These are phyloP conservation scores for Candida vartiovaarae DNA, from an alignment of 805 yeast genomes.

Conservation along the genomic window DNA sequence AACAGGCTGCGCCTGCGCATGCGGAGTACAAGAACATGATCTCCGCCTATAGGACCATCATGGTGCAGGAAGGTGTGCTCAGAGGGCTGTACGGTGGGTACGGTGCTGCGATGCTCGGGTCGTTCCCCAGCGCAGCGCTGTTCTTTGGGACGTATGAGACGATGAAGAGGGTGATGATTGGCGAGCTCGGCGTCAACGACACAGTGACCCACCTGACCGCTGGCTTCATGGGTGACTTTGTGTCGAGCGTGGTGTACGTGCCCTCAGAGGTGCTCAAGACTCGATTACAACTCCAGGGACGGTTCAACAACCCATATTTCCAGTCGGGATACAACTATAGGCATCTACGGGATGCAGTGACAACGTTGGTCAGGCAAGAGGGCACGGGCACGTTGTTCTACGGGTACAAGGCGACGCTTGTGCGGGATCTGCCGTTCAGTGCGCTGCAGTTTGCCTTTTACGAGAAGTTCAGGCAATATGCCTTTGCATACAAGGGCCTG, in stretches of 20 bases:
- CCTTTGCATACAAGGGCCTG: slow-evolving; percentile 33
- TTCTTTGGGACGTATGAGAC: slow-evolving; percentile 89
- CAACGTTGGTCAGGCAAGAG: slow-evolving; percentile 57
- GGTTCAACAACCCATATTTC: slow-evolving; percentile 71
- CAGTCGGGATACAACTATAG: slow-evolving; percentile 81
- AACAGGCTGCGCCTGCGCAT: slow-evolving; percentile 81
- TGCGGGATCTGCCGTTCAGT: slow-evolving; percentile 91
- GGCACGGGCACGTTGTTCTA: slow-evolving; percentile 72
- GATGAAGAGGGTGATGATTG: slow-evolving; percentile 64
- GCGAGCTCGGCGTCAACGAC: slow-evolving; percentile 60
- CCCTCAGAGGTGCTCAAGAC: slow-evolving; percentile 95
- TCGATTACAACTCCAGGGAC: slow-evolving; percentile 87
- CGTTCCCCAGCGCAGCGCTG: slow-evolving; percentile 90
- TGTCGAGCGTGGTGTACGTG: slow-evolving; percentile 81
- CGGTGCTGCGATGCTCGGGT: slow-evolving; percentile 85
- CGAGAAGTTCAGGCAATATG: slow-evolving; percentile 67
- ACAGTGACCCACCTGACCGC: slow-evolving; percentile 74
- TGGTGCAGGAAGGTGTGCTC: slow-evolving; percentile 74
- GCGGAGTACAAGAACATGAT: slow-evolving; percentile 67
- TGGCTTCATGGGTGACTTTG: slow-evolving; percentile 91
- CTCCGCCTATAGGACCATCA: slow-evolving; percentile 69
- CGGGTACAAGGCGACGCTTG: slow-evolving; percentile 91
- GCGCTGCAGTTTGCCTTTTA: slow-evolving; percentile 95
- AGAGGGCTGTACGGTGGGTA: slow-evolving; percentile 91
- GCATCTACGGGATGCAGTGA: slow-evolving; percentile 65